phyloP scores from a whole-genome alignment of 768 basidiomycete species.

The Xerocomus potaroensis region DNA sequence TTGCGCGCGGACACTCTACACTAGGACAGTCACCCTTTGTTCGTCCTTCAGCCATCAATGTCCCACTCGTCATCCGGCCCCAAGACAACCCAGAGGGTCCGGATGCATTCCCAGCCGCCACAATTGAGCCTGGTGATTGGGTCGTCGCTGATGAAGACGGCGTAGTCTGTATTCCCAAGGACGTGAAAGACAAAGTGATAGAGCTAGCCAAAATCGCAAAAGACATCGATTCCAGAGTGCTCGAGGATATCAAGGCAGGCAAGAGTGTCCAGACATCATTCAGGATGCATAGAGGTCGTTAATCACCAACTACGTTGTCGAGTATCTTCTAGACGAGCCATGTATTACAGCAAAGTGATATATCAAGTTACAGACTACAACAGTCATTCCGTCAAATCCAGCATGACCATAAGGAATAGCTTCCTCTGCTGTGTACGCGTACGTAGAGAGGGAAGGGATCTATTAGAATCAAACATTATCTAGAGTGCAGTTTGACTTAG shows the following conservation, averaged over 20 bases:
- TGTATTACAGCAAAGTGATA: conserved; percentile 18
- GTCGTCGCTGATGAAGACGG: conserved; percentile 88
- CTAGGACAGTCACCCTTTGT: conserved; percentile 85
- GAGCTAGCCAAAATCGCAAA: conserved; percentile 54
- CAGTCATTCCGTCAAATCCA: conserved; percentile 15
- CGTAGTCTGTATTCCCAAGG: conserved; percentile 73
- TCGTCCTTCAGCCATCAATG: conserved; percentile 69
- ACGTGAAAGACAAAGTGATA: conserved; percentile 50
- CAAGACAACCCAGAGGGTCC: conserved; percentile 28
- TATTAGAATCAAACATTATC: conserved; percentile 6
- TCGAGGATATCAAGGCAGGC: conserved; percentile 72
- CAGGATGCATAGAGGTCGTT: conserved; percentile 62
- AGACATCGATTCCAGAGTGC: conserved; percentile 65
- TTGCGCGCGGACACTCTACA: conserved; percentile 76
- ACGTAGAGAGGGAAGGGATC: conserved; percentile 2
- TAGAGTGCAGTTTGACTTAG: background rate
- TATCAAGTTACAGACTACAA: conserved; percentile 21
- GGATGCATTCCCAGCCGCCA: conserved; percentile 49
- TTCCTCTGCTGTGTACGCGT: too few relatives aligned
- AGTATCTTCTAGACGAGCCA: background rate
- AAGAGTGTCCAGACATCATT: conserved; percentile 76
- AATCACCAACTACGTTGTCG: background rate
- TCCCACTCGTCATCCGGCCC: conserved; percentile 49
- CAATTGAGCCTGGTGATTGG: conserved; percentile 71
- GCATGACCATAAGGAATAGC: conserved; percentile 18